phyloP scores from a whole-genome alignment of 352 stramenopile genomes.

The Phytophthora sp. region DNA sequence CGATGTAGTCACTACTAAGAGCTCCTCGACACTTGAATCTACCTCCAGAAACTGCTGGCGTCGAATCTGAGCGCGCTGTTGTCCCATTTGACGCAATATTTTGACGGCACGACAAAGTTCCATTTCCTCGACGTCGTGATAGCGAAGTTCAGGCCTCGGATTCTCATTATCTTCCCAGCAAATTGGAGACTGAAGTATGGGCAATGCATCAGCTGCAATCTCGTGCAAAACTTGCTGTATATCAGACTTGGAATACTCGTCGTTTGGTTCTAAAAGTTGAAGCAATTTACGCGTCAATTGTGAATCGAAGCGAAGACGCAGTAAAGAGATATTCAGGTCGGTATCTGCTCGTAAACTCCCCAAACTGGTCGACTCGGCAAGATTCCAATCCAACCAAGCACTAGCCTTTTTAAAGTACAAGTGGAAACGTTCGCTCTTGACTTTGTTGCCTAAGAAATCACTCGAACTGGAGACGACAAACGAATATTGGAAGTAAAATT shows the following conservation, averaged over 20 bases:
- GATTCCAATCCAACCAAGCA: conserved; percentile 44
- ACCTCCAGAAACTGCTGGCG: conserved; percentile 41
- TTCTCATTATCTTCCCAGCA: conserved; percentile 27
- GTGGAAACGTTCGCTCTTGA: conserved; percentile 21
- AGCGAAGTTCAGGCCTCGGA: conserved; percentile 18
- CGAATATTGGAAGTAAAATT: conserved; percentile 32
- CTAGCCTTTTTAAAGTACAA: conserved; percentile 54
- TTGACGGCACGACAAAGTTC: conserved; percentile 51
- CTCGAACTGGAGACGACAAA: neutral
- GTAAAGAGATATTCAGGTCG: neutral
- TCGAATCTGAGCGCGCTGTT: conserved; percentile 53
- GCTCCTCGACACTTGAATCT: conserved; percentile 5
- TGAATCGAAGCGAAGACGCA: conserved; percentile 47
- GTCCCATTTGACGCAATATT: conserved; percentile 51
- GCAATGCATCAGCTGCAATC: conserved; percentile 39
- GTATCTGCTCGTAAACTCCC: neutral
- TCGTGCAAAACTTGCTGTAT: conserved; percentile 40
- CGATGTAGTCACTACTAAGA: neutral
- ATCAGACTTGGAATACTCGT: conserved; percentile 36
- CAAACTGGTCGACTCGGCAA: neutral
- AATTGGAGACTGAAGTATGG: conserved; percentile 38
- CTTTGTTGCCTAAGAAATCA: neutral
- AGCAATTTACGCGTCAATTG: conserved; percentile 58
- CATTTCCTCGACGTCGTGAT: conserved; percentile 58
- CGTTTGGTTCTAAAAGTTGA: conserved; percentile 36